These are phyloP conservation scores for Musa balbisiana DNA, from an alignment of 202 grass and related monocot species.

Conservation along the genomic window DNA sequence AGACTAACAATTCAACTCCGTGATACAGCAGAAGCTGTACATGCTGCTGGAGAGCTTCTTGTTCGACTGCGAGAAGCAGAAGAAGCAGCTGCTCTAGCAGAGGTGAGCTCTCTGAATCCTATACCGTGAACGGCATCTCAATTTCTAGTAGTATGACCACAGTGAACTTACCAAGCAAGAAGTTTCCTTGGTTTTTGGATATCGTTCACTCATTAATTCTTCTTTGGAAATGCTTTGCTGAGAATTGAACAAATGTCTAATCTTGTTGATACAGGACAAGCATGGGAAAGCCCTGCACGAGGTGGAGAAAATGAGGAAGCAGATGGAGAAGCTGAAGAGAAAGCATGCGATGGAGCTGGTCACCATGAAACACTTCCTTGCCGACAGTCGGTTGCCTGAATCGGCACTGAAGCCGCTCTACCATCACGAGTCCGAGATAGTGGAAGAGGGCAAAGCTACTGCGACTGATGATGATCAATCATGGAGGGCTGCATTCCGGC, in stretches of 20 bases:
- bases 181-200: too few relatives aligned
- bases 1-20: slow-evolving; percentile 84
- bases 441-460: slow-evolving; percentile 10
- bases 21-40: slow-evolving; percentile 90
- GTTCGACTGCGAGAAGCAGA: slow-evolving; percentile 86
- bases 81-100: slow-evolving; percentile 51
- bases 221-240: neutral
- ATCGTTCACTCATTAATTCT: too few relatives aligned
- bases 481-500: slow-evolving; percentile 67
- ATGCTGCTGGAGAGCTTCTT: slow-evolving; percentile 87
- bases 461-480: slow-evolving; percentile 45
- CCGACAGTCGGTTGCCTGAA: slow-evolving; percentile 78
- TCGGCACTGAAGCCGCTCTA: slow-evolving; percentile 65
- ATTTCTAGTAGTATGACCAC: too few relatives aligned
- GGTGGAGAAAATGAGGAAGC: slow-evolving; percentile 73
- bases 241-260: neutral
- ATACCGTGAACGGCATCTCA: too few relatives aligned
- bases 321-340: slow-evolving; percentile 79
- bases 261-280: slow-evolving; percentile 37
- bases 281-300: slow-evolving; percentile 44
- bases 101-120: slow-evolving; percentile 22
- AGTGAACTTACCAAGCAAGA: too few relatives aligned
- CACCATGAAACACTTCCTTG: slow-evolving; percentile 91
- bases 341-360: slow-evolving; percentile 78
- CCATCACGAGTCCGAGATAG: slow-evolving; percentile 25